These are phyloP conservation scores for Musa acuminata DNA, from an alignment of 176 grass and related monocot genomes.

Conservation along the genomic window DNA sequence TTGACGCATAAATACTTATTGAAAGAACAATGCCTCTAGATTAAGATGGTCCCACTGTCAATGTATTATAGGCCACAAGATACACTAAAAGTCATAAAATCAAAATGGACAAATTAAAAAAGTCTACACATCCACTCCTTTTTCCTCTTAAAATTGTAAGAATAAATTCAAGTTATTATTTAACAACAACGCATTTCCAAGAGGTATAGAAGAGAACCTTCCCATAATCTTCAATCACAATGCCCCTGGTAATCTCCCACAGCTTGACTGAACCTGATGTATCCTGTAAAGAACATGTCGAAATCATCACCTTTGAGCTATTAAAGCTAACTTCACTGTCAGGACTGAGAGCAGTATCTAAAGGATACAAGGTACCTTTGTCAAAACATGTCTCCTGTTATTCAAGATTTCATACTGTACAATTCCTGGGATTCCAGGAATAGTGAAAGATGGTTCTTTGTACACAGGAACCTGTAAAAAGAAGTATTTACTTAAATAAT, in stretches of 20 bases:
- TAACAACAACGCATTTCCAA: neutral
- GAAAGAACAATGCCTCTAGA: too few species aligned
- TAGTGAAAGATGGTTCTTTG: constrained; percentile 65
- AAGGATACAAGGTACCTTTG: constrained; percentile 44
- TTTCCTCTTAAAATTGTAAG: neutral
- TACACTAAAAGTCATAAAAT: too few species aligned
- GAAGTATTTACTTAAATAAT: neutral
- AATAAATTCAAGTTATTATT: neutral
- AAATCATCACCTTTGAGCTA: neutral
- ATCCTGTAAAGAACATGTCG: constrained; percentile 38
- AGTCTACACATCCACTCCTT: neutral
- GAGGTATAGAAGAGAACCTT: constrained; percentile 45
- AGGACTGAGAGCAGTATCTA: neutral
- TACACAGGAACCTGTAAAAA: constrained; percentile 61
- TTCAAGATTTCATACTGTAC: constrained; percentile 95
- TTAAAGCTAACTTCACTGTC: neutral
- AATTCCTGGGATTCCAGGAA: constrained; percentile 73
- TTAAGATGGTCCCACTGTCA: too few species aligned
- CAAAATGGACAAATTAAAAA: too few species aligned
- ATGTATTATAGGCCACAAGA: too few species aligned
- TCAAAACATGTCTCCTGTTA: constrained; percentile 88
- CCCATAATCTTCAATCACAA: constrained; percentile 85
- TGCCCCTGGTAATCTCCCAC: constrained; percentile 89
- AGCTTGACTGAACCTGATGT: constrained; percentile 75
- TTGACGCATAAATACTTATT: neutral